Conservation (phyloP, 345 rosid species). For the Gossypium ekmanianum region DNA sequence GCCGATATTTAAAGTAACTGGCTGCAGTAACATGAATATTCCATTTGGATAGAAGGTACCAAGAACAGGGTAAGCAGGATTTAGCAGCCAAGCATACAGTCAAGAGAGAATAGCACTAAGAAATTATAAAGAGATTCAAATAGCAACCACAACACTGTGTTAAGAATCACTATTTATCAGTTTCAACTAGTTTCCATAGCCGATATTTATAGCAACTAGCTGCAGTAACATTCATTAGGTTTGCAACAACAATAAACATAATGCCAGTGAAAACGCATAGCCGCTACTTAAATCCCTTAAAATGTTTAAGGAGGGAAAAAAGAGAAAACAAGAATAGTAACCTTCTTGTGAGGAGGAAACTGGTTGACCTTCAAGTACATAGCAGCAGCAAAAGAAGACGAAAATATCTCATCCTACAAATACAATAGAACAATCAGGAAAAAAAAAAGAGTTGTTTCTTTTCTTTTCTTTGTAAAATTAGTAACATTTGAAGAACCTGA, state of each 20-base stretch:
- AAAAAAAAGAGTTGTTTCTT: background rate
- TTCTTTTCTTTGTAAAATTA: background rate
- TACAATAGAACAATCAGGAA: slow-evolving; percentile 9
- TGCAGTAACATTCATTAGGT: background rate
- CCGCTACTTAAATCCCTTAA: too few species aligned
- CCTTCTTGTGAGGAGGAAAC: slow-evolving; percentile 78
- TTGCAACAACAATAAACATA: background rate
- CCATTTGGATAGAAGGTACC: background rate
- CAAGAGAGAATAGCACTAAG: background rate
- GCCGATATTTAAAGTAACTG: background rate
- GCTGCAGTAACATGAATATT: background rate
- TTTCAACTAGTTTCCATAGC: too few species aligned
- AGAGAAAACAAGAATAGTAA: slow-evolving; percentile 3
- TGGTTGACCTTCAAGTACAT: slow-evolving; percentile 77
- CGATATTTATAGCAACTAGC: too few species aligned
- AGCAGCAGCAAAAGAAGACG: slow-evolving; percentile 90
- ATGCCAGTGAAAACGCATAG: too few species aligned
- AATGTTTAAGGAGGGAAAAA: background rate
- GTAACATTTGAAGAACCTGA: slow-evolving; percentile 42
- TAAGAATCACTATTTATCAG: too few species aligned
- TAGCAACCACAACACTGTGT: too few species aligned
- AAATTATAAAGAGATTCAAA: background rate
- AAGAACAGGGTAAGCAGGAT: background rate
- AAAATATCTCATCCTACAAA: slow-evolving; percentile 79
- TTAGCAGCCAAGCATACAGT: background rate